Base-by-base conservation (phyloP, 805 yeast species). In the Yamadazyma philogaea region DNA sequence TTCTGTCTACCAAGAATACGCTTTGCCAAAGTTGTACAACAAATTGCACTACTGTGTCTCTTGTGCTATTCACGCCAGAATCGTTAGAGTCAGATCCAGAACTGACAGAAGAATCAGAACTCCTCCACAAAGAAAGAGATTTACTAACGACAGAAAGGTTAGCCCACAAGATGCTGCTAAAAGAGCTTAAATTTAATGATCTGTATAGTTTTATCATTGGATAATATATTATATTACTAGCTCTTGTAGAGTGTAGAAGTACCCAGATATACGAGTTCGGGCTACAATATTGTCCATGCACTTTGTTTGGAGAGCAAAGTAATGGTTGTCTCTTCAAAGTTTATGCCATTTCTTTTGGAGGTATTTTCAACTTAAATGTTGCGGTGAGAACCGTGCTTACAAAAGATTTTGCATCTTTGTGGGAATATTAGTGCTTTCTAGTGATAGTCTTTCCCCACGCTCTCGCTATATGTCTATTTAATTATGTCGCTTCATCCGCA, bases 41-140 rank as follows among this genome's bases (percentile, higher is more conserved):
- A 93, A 93, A 83, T 83, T 91, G 75, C 97, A 91, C 84, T 93
- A 93, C 93, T 93, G 99, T 85, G 93, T 93, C 64, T 93, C 99
- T 54, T 93, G 99, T 79, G 99, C 99, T 65, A 91, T 93, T 65
- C 99, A 93, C 84, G 95, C 96, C 77, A 93, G 96, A 88, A 87
- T 93, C 66, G 99, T 93, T 70, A 93, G 99, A 82, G 99, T 93
- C 63, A 93, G 99, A 84, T 93, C 98, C 58, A 87, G 98, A 82
- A 79, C 84, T 63, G 95, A 90, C 82, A 93, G 99, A 84, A 91
- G 93, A 79, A 75, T 86, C 79, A 90, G 99, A 84, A 69, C 98
- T 75, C 98, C 99, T 58, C 99, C 99, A 64, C 90, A 82, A 70
- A 90, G 99, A 79, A 96, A 84, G 78, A 91, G 99, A 82, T 93